A percentile compares a stretch with the other conserved stretches of the same genome.
Conservation (phyloP, 1,284 basidiomycete genomes). For the Uromyces viciae-fabae region DNA sequence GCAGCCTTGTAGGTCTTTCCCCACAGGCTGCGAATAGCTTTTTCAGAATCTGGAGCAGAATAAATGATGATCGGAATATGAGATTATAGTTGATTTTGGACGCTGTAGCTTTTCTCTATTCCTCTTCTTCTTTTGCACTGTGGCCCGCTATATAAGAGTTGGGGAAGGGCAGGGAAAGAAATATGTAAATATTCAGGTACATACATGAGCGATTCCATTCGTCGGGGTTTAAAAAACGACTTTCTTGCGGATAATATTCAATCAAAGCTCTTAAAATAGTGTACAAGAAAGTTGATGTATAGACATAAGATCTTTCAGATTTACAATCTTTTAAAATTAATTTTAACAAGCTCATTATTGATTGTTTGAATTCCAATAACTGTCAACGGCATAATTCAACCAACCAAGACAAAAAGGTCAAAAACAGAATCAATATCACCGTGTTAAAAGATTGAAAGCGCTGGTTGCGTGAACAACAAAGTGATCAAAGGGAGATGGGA, state of each 20-base stretch:
- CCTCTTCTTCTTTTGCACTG: too few species aligned
- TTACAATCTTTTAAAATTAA: conserved; percentile 74
- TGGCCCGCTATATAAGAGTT: too few species aligned
- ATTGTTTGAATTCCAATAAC: conserved; percentile 68
- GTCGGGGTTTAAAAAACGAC: conserved; percentile 76
- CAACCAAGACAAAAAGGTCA: neutral
- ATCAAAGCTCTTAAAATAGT: conserved; percentile 73
- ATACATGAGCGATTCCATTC: conserved; percentile 73
- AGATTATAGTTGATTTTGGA: too few species aligned
- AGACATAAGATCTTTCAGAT: conserved; percentile 83
- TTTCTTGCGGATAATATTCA: conserved; percentile 74
- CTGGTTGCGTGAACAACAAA: too few species aligned
- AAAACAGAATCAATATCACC: too few species aligned
- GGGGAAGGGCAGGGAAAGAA: neutral
- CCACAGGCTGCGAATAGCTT: conserved; percentile 73
- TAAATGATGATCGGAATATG: neutral
- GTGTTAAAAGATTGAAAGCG: too few species aligned
- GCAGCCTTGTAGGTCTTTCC: conserved; percentile 74
- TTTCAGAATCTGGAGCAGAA: conserved; percentile 63
- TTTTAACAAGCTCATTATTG: conserved; percentile 67
- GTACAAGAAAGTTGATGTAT: conserved; percentile 73
- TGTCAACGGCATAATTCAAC: conserved; percentile 51
- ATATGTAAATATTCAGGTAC: conserved; percentile 49
- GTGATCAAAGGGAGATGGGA: neutral
- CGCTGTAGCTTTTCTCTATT: too few species aligned